Evolutionary conservation across 2,329 filamentous ascomycete genomes (phyloP).

Genomic region (Cladosporium sp.): DNA sequence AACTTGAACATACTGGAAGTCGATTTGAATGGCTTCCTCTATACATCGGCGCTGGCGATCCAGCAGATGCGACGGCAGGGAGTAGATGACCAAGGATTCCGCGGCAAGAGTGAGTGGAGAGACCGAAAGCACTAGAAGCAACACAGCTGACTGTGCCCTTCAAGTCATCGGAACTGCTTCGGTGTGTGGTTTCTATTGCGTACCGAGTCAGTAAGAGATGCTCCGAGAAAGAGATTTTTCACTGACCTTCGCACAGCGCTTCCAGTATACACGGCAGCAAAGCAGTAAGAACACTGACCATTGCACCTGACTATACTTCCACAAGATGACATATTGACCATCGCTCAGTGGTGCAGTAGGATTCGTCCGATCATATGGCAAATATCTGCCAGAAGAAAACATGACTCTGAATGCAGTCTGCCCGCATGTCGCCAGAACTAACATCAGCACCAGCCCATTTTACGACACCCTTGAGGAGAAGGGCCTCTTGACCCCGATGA

Average conservation of each 20-base stretch:
- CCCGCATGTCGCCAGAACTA: conserved; percentile 39
- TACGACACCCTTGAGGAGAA: conserved; percentile 35
- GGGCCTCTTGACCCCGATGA: conserved; percentile 37
- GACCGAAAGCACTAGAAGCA: no score
- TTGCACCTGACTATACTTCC: neutral
- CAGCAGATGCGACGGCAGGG: conserved; percentile 43
- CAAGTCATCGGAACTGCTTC: conserved; percentile 27
- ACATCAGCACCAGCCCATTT: conserved; percentile 35
- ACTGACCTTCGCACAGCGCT: conserved; percentile 23
- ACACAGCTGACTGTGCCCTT: neutral
- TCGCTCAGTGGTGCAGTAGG: conserved; percentile 32
- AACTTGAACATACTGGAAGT: conserved; percentile 38
- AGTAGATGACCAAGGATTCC: conserved; percentile 27
- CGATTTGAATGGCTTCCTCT: conserved; percentile 41
- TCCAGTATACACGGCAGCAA: conserved; percentile 42
- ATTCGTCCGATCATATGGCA: conserved; percentile 39
- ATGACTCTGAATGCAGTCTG: conserved; percentile 42
- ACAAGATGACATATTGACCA: neutral
- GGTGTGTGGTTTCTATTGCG: conserved; percentile 42
- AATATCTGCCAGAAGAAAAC: conserved; percentile 35
- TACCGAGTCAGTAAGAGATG: conserved; percentile 28
- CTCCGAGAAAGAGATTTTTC: neutral
- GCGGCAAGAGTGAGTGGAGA: conserved; percentile 37
- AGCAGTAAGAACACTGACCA: conserved; percentile 28
- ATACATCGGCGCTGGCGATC: conserved; percentile 38